phyloP scores from a whole-genome alignment of 2,329 filamentous ascomycete genomes.

The Xylaria sp. region DNA sequence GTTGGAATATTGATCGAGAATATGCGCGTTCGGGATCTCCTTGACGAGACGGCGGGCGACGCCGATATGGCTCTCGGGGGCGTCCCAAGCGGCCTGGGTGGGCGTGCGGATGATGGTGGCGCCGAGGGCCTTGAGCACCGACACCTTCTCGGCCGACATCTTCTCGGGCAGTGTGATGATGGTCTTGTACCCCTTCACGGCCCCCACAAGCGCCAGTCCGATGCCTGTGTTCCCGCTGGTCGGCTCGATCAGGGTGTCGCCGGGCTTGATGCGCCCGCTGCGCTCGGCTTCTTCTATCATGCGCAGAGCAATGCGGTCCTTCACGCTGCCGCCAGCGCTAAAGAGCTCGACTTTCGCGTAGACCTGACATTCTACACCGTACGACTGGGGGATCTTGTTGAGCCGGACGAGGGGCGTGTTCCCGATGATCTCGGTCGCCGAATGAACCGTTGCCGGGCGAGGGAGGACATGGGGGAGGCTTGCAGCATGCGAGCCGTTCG shows the following conservation, averaged over 20 bases:
- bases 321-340: constrained; percentile 93
- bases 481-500: constrained; percentile 39
- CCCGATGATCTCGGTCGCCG: constrained; percentile 88
- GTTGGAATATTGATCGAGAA: constrained; percentile 96
- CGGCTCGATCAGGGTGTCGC: constrained; percentile 96
- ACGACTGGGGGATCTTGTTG: constrained; percentile 90
- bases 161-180: constrained; percentile 99
- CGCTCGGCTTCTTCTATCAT: constrained; percentile 98
- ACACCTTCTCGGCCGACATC: constrained; percentile 98
- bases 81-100: constrained; percentile 93
- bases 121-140: constrained; percentile 90
- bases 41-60: constrained; percentile 90
- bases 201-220: constrained; percentile 90
- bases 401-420: constrained; percentile 95
- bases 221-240: constrained; percentile 99
- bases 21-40: constrained; percentile 96
- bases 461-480: constrained; percentile 45
- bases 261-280: constrained; percentile 92
- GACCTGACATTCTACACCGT: constrained; percentile 88
- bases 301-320: constrained; percentile 93
- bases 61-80: constrained; percentile 95
- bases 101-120: constrained; percentile 98
- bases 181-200: constrained; percentile 97
- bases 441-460: constrained; percentile 57
- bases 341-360: constrained; percentile 94